phyloP scores from a whole-genome alignment of 2,329 filamentous ascomycete species.

The Trichoderma hamatum region DNA sequence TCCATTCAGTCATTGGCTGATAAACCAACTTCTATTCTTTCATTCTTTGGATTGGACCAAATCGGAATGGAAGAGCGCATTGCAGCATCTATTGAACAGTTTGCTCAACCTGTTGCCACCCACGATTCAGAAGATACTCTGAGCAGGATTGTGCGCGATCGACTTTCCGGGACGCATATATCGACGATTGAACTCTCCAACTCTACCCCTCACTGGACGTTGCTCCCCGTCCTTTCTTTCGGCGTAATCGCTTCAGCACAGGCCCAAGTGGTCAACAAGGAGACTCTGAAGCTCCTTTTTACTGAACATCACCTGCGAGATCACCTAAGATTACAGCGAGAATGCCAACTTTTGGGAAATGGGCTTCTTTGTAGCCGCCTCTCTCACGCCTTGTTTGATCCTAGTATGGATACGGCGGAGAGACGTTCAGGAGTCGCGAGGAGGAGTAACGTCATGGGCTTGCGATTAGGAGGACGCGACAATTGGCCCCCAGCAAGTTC shows the following conservation, averaged over 20 bases:
- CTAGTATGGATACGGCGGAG: slow-evolving; percentile 79
- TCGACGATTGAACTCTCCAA: slow-evolving; percentile 33
- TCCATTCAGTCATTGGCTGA: background rate
- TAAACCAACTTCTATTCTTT: slow-evolving; percentile 3
- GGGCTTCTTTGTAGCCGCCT: slow-evolving; percentile 81
- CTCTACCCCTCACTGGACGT: slow-evolving; percentile 59
- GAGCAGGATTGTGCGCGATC: slow-evolving; percentile 45
- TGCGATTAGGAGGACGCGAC: slow-evolving; percentile 78
- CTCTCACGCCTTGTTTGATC: slow-evolving; percentile 81
- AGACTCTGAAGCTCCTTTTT: slow-evolving; percentile 76
- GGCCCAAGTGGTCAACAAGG: slow-evolving; percentile 73
- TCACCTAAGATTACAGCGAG: slow-evolving; percentile 74
- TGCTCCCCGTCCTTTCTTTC: slow-evolving; percentile 72
- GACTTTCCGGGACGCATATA: slow-evolving; percentile 40
- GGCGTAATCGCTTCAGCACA: slow-evolving; percentile 74
- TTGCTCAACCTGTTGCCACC: slow-evolving; percentile 40
- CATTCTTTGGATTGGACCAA: slow-evolving; percentile 51
- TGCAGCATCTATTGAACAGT: slow-evolving; percentile 53
- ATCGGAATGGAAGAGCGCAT: slow-evolving; percentile 52
- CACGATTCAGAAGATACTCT: slow-evolving; percentile 41
- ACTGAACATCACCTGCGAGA: slow-evolving; percentile 68
- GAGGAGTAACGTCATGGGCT: slow-evolving; percentile 73
- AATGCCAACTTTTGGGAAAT: slow-evolving; percentile 83
- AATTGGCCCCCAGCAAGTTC: slow-evolving; percentile 94
- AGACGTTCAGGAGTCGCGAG: slow-evolving; percentile 69